A percentile compares a stretch with the other conserved stretches of the same genome.
Conservation (phyloP, 176 grass and related monocot genomes). For the Aegilops tauschii region DNA sequence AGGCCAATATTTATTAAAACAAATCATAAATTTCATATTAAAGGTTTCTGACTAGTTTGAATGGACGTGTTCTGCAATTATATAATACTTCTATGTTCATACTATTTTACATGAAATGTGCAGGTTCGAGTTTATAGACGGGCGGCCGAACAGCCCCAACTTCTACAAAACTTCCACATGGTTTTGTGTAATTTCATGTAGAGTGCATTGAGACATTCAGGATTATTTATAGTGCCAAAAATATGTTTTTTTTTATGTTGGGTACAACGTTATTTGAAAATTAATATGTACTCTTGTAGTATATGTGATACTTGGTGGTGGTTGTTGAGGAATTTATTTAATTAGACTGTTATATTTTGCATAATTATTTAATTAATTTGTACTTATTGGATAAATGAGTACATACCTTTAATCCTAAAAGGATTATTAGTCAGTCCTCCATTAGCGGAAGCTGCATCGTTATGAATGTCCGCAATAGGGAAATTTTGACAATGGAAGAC, state of each 20-base stretch:
- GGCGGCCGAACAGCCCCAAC: not conserved
- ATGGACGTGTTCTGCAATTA: not conserved
- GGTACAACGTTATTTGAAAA: not conserved
- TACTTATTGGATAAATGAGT: no score
- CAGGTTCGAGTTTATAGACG: not conserved
- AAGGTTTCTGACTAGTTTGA: not conserved
- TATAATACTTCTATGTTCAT: not conserved
- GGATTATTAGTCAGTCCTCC: no score
- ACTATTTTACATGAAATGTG: not conserved
- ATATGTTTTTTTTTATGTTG: not conserved
- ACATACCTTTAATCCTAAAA: no score
- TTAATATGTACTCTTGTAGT: not conserved
- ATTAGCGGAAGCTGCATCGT: no score
- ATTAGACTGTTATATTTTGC: not conserved
- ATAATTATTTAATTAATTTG: no score
- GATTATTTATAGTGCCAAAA: not conserved
- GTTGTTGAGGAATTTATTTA: not conserved
- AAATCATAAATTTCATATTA: not conserved
- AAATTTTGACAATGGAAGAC: no score
- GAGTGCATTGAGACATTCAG: not conserved
- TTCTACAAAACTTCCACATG: not conserved
- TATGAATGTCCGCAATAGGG: no score
- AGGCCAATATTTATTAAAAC: not conserved
- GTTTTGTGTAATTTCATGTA: not conserved
- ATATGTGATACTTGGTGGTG: no score